Evolutionary conservation across 2,329 filamentous ascomycete species (phyloP).

Genomic region (Aureobasidium lini): DNA sequence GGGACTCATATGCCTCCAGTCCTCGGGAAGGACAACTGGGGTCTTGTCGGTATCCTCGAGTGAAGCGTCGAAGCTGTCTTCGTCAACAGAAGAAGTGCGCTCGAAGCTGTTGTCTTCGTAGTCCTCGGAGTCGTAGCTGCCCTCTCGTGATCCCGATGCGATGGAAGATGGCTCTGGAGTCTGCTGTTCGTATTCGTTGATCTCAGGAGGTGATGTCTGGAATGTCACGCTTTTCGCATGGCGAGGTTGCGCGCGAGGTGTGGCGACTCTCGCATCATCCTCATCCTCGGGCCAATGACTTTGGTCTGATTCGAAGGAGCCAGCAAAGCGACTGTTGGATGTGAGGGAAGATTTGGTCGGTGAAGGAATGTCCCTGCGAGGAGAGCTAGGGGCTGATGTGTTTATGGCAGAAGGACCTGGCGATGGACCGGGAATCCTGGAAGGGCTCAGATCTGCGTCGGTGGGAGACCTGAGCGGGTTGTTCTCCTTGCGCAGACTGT

Average conservation of each 20-base stretch:
- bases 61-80: constrained; percentile 89
- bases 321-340: constrained; percentile 49
- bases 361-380: constrained; percentile 65
- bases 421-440: constrained; percentile 31
- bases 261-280: constrained; percentile 51
- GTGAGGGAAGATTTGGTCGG: constrained; percentile 88
- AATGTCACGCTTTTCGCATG: constrained; percentile 97
- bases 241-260: constrained; percentile 63
- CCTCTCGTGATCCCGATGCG: constrained; percentile 81
- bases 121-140: constrained; percentile 78
- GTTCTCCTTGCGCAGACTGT: constrained; percentile 37
- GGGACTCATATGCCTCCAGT: constrained; percentile 77
- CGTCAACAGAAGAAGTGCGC: constrained; percentile 48
- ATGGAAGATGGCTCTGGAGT: constrained; percentile 93
- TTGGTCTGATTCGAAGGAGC: constrained; percentile 64
- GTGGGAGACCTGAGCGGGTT: constrained; percentile 25
- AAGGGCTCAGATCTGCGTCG: constrained; percentile 47
- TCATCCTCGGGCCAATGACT: constrained; percentile 55
- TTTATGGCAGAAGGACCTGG: neutral
- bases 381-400: constrained; percentile 28
- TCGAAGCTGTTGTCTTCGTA: constrained; percentile 61
- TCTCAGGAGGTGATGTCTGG: constrained; percentile 81
- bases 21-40: constrained; percentile 92
- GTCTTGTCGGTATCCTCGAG: constrained; percentile 96
- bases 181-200: constrained; percentile 97